These are phyloP conservation scores for Coemansia guatemalensis DNA, from an alignment of 192 early-diverging fungal genomes.

Conservation along the genomic window DNA sequence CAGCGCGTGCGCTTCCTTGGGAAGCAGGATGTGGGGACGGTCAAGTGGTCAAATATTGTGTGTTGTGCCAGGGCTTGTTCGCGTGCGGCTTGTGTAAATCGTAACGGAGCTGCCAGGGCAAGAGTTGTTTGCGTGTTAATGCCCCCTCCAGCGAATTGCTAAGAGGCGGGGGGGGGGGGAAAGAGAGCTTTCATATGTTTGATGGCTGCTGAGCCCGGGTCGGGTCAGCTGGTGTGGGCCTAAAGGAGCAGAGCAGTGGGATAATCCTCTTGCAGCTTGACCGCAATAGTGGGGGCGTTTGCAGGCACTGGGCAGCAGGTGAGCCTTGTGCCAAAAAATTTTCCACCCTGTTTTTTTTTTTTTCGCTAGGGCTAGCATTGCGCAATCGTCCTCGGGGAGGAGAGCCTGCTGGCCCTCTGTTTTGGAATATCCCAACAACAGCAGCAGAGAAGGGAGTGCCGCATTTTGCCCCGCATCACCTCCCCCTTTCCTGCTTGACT, in stretches of 20 bases:
- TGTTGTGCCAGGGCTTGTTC: neutral
- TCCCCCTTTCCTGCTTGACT: slow-evolving; percentile 22
- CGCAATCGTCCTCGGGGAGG: neutral
- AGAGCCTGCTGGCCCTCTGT: neutral
- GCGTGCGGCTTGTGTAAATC: neutral
- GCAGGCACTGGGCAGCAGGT: neutral
- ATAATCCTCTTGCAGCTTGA: neutral
- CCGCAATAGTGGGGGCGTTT: neutral
- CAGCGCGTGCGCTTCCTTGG: neutral
- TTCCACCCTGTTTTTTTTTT: neutral
- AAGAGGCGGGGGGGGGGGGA: neutral
- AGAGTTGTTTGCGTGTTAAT: neutral
- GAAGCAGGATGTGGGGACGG: neutral
- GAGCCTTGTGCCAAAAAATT: neutral
- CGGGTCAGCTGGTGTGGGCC: neutral
- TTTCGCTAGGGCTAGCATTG: neutral
- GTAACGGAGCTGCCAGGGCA: neutral
- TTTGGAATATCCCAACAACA: neutral
- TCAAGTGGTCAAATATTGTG: neutral
- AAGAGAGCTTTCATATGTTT: neutral
- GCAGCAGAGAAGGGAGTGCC: too few species aligned
- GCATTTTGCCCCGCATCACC: neutral
- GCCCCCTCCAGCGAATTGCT: neutral
- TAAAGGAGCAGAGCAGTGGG: neutral
- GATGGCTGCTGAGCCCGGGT: neutral